Evolutionary conservation across 371 early-diverging fungal species (phyloP).

Genomic region (Apophysomyces ossiformis): DNA sequence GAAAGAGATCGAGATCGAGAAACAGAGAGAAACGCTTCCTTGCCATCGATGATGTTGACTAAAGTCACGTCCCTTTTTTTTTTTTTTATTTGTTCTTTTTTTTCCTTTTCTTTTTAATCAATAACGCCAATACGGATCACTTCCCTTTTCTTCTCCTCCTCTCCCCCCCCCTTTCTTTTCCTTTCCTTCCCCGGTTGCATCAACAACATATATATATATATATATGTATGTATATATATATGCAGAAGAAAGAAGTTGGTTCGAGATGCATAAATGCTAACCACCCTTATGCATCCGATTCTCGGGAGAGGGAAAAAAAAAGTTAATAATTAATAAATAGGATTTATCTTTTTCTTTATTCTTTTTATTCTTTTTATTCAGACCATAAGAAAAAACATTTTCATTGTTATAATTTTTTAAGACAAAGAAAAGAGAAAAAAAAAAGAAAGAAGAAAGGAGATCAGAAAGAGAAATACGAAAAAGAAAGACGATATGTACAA

Average conservation of each 20-base stretch:
- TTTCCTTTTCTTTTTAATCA: not conserved
- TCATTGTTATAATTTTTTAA: not conserved
- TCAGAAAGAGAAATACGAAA: not conserved
- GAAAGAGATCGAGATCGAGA: no score
- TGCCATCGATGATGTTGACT: not conserved
- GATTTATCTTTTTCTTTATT: no score
- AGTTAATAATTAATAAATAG: not conserved
- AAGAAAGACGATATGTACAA: not conserved
- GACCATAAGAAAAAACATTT: constrained; percentile 10
- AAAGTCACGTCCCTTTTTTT: not conserved
- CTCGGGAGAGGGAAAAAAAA: not conserved
- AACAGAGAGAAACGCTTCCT: not conserved
- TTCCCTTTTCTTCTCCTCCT: no score
- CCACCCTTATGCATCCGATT: constrained; percentile 3
- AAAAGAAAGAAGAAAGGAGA: not conserved
- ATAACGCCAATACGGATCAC: constrained; percentile 6
- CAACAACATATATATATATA: not conserved
- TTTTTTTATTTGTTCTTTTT: no score
- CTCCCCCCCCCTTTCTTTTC: not conserved
- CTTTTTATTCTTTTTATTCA: not conserved
- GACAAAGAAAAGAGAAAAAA: not conserved
- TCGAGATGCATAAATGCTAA: constrained; percentile 9
- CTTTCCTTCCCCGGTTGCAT: not conserved
- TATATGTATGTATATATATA: no score
- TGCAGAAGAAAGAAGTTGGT: not conserved